A percentile compares a stretch with the other conserved stretches of the same genome.
These are phyloP conservation scores for Dendrocalamus latiflorus DNA, from an alignment of 202 grass and related monocot species.

Conservation along the genomic window DNA sequence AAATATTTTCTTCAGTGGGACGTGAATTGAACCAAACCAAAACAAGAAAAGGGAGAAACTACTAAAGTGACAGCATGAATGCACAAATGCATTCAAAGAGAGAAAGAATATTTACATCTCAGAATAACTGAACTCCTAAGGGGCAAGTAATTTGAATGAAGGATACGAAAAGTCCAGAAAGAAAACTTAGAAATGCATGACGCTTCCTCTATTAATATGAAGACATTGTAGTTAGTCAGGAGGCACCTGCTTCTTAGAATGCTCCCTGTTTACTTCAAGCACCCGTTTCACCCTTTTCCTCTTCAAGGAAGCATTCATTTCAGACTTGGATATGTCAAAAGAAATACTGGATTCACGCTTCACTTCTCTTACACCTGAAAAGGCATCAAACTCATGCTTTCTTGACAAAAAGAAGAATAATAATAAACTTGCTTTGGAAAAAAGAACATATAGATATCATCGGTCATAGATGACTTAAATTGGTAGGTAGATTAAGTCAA, in stretches of 20 bases:
- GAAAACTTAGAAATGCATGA: neutral
- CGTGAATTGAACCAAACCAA: neutral
- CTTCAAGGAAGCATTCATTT: conserved; percentile 5
- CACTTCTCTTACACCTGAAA: conserved; percentile 29
- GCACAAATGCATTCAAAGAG: neutral
- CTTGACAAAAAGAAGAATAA: neutral
- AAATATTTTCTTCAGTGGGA: neutral
- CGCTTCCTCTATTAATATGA: neutral
- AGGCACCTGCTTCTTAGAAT: conserved; percentile 28
- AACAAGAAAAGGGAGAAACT: neutral
- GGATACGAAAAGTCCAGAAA: neutral
- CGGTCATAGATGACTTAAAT: neutral
- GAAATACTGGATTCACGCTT: conserved; percentile 20
- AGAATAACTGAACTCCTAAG: neutral
- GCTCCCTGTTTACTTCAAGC: conserved; percentile 22
- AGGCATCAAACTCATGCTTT: neutral
- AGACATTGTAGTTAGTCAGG: neutral
- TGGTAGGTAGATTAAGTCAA: neutral
- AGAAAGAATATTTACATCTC: neutral
- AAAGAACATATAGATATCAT: neutral
- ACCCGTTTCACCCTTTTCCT: conserved; percentile 30
- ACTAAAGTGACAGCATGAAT: conserved; percentile 10
- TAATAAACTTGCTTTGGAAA: neutral
- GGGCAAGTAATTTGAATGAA: neutral
- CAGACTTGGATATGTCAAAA: neutral